Evolutionary conservation across 768 basidiomycete species (phyloP).

Genomic region (Clitopilus hobsonii): DNA sequence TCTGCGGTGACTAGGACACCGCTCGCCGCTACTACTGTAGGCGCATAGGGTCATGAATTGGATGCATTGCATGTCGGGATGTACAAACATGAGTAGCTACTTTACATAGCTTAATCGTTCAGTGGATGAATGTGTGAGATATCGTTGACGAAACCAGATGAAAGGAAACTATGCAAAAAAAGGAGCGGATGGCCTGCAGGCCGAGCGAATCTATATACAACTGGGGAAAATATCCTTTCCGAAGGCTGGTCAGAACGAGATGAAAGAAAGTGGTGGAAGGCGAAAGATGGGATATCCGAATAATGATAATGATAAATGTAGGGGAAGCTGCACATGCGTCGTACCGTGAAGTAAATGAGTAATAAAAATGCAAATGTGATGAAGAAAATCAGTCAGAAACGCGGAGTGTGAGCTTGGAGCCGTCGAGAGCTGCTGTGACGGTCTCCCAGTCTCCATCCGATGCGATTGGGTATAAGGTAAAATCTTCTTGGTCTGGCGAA

Average conservation of each 20-base stretch:
- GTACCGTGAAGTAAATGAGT: constrained; percentile 2
- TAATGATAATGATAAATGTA: constrained; percentile 2
- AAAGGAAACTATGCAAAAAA: constrained; percentile 1
- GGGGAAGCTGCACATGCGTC: constrained; percentile 7
- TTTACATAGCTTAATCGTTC: background rate
- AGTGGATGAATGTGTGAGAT: background rate
- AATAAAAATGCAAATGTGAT: background rate
- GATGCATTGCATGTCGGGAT: constrained; percentile 3
- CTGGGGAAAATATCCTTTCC: background rate
- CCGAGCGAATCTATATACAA: background rate
- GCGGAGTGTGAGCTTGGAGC: constrained; percentile 53
- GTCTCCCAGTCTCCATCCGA: constrained; percentile 60
- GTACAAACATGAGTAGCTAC: background rate
- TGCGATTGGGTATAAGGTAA: constrained; percentile 39
- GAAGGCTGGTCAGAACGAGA: background rate
- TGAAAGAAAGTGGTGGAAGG: constrained; percentile 2
- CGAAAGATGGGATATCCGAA: background rate
- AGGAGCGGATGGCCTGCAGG: constrained; percentile 1
- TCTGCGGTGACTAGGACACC: background rate
- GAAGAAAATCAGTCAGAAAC: constrained; percentile 33
- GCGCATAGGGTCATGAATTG: background rate
- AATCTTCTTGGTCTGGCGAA: constrained; percentile 23
- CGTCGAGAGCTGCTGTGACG: constrained; percentile 35
- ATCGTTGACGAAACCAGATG: background rate
- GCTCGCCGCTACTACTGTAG: background rate